Evolutionary conservation across 306 rosid genomes (phyloP), one percentile per base, ranked within the genome.

Genomic region (Clitoria ternatea): DNA sequence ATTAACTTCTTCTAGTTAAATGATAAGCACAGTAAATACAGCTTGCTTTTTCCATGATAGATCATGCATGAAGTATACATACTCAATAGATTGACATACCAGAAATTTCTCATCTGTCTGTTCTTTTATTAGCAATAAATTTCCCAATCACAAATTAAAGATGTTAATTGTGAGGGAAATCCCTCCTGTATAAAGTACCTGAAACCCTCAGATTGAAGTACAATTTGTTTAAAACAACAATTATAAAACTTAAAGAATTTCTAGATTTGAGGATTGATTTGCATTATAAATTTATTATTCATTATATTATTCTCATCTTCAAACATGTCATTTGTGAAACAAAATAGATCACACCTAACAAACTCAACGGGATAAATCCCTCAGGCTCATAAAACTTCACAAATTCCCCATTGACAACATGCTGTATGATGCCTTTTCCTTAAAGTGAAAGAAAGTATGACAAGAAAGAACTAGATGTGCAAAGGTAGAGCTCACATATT

Each of bases 401-500:
- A 59, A 26, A 30, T 39, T 45, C 35, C 60, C 66, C 23, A 32
- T 49, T 7, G 35, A 12, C 45, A 20, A 49, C 69, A 45, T 22
- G 71, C 52, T 64, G 61, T 23, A 22, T 27, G 29, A 56, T 22
- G 36, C 37, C 32, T 59, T 29, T 66, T 56, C 22, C 11, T 8
- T 48, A 48, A 39, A 33, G 18, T 48, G 47, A 80, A 53, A 13
- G 47, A 56, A 55, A 40, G 32, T 26, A 48, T 33, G 53, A 54
- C 32, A 76, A 6, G 37, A 48, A 66, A 55, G 29, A 55, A 42
- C 52, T 13, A 48, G 7, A 53, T 45, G 15, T 42, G 73, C 29
- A 71, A 50, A 24, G 44, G 49, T 10, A 81, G 79, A 82, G 39
- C 90, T 83, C 80, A 88, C 97, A 87, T 93, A 93, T 93, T 87